Evolutionary conservation across 2,329 filamentous ascomycete genomes (phyloP), one percentile per base, ranked within the genome.

Genomic region (Chlorencoelia australis): DNA sequence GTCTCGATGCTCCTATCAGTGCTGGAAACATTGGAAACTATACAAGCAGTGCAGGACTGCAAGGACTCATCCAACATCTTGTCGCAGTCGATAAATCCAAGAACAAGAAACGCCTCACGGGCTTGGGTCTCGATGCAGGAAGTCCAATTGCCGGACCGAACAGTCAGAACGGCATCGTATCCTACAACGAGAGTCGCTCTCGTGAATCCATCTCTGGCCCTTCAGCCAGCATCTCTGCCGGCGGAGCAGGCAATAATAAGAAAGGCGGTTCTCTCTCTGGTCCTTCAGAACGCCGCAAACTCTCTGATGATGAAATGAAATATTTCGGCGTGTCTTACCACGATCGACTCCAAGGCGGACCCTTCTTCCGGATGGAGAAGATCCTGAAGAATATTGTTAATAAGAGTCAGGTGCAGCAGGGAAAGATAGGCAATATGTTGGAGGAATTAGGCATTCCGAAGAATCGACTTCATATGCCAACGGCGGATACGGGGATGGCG

Each of bases 351-450:
- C 78, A 81, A 14, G 82, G 80, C 7, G 89, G 91, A 5, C 84
- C 94, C 22, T 81, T 84, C 10, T 96, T 96, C 69, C 83, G 89
- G 9, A 86, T 86, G 18, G 83, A 89, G 50, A 80, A 76, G 57
- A 74, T 89, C 40, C 79, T 80, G 48, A 87, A 87, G 59, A 73
- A 85, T 16, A 80, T 86, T 38, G 76, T 78, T 24, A 81, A 81
- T 45, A 88, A 88, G 62, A 81, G 74, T 11, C 75, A 79, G 36
- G 74, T 82, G 42, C 82, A 88, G 55, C 83, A 84, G 47, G 61
- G 75, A 42, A 82, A 83, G 45, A 87, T 91, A 45, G 75, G 69
- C 10, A 79, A 80, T 37, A 77, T 78, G 4, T 72, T 91, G 16
- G 69, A 68, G 27, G 80, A 87, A 57, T 65, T 89, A 5, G 79